phyloP scores from a whole-genome alignment of 2,329 filamentous ascomycete species.

The Beauveria australis region DNA sequence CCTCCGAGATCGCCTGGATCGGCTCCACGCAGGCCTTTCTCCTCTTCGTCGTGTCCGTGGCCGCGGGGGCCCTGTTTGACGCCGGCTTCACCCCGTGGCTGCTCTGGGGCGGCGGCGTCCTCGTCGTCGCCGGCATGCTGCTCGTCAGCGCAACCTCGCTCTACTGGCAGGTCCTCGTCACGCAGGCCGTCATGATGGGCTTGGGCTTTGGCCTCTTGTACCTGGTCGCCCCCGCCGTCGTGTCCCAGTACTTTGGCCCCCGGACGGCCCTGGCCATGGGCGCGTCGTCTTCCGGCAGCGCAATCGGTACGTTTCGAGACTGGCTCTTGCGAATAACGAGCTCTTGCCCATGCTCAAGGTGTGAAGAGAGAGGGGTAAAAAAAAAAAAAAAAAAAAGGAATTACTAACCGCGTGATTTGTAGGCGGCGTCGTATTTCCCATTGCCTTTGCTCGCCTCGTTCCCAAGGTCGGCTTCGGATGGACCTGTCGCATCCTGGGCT shows the following conservation, averaged over 20 bases:
- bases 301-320: constrained; percentile 17
- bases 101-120: constrained; percentile 26
- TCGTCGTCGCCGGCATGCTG: constrained; percentile 42
- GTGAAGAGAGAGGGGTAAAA: background rate
- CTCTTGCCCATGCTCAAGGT: too few relatives aligned
- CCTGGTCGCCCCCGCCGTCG: constrained; percentile 28
- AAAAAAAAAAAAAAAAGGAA: background rate
- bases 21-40: constrained; percentile 28
- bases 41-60: constrained; percentile 25
- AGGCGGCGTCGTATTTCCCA: constrained; percentile 18
- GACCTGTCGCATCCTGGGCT: constrained; percentile 37
- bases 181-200: constrained; percentile 26
- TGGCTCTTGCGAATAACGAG: background rate
- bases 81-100: constrained; percentile 24
- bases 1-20: constrained; percentile 28
- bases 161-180: constrained; percentile 26
- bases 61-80: constrained; percentile 30
- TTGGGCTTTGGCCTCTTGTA: constrained; percentile 32
- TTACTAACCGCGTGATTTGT: background rate
- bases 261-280: constrained; percentile 32
- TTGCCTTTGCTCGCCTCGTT: constrained; percentile 34
- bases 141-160: constrained; percentile 39
- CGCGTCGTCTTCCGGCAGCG: constrained; percentile 28
- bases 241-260: constrained; percentile 30
- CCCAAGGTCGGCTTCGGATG: constrained; percentile 47